phyloP scores from a whole-genome alignment of 345 rosid species.

The Eucalyptus microcorys region DNA sequence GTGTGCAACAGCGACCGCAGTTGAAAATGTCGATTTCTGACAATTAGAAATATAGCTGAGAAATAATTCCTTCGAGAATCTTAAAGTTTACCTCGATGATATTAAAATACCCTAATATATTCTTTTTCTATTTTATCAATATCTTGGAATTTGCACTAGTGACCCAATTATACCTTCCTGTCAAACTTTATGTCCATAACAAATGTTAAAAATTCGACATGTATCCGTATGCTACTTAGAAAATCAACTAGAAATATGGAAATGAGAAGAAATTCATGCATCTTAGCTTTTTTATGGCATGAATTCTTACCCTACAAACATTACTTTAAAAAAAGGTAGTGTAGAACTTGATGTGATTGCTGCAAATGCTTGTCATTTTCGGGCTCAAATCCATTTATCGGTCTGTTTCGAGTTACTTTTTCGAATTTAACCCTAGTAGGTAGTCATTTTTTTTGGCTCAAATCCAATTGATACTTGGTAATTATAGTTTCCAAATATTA shows the following conservation, averaged over 20 bases:
- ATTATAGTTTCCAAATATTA: not conserved
- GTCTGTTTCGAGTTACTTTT: not conserved
- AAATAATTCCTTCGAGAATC: not conserved
- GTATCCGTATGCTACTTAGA: fast-evolving
- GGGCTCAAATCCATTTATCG: fast-evolving
- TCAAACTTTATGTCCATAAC: not conserved
- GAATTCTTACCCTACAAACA: not conserved
- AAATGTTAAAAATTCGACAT: fast-evolving
- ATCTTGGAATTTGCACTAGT: not conserved
- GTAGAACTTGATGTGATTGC: not conserved
- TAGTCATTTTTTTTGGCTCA: no score
- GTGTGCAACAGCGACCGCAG: not conserved
- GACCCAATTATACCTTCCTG: not conserved
- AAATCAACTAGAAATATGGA: not conserved
- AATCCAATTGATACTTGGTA: not conserved
- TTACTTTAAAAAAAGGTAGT: not conserved
- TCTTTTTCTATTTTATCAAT: not conserved
- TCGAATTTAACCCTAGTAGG: not conserved
- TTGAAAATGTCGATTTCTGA: not conserved
- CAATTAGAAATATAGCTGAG: not conserved
- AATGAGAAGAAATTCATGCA: not conserved
- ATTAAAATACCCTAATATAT: not conserved
- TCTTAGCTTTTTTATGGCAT: not conserved
- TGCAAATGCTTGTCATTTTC: not conserved
- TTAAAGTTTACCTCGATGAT: not conserved